Evolutionary conservation across 2,329 filamentous ascomycete species (phyloP).

Genomic region (Scytalidium lignicola): DNA sequence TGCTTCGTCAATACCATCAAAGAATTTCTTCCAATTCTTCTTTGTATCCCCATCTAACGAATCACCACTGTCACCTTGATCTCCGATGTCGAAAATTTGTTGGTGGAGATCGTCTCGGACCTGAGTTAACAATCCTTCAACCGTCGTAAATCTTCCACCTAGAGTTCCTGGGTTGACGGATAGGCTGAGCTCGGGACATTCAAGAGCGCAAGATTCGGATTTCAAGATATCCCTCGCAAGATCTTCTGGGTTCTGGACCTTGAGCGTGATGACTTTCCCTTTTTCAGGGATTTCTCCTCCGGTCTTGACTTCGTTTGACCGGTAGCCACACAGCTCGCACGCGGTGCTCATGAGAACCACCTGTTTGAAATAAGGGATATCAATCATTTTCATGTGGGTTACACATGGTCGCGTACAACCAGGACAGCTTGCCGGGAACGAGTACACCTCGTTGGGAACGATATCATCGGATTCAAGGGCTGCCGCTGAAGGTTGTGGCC

Average conservation of each 20-base stretch:
- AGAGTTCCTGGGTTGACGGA: constrained; percentile 89
- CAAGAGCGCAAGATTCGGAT: constrained; percentile 83
- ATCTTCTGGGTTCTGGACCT: constrained; percentile 65
- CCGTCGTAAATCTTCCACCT: constrained; percentile 92
- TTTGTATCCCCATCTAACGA: constrained; percentile 64
- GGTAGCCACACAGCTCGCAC: constrained; percentile 88
- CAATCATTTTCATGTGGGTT: constrained; percentile 98
- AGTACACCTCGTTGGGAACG: constrained; percentile 86
- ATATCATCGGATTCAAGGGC: constrained; percentile 64
- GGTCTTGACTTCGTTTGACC: constrained; percentile 96
- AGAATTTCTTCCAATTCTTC: constrained; percentile 75
- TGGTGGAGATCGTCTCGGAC: constrained; percentile 83
- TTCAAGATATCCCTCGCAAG: constrained; percentile 92
- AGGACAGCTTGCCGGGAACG: constrained; percentile 86
- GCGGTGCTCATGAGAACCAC: constrained; percentile 93
- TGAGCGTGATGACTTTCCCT: constrained; percentile 77
- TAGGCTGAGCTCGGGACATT: constrained; percentile 81
- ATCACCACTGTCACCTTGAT: constrained; percentile 64
- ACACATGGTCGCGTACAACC: constrained; percentile 81
- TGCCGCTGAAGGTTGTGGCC: constrained; percentile 35
- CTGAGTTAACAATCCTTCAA: constrained; percentile 89
- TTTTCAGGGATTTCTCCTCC: constrained; percentile 85
- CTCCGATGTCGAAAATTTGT: constrained; percentile 77
- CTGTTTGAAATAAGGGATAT: constrained; percentile 97
- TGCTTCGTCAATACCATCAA: constrained; percentile 67